phyloP scores from a whole-genome alignment of 2,329 filamentous ascomycete genomes.

The Aspergillus flavus region DNA sequence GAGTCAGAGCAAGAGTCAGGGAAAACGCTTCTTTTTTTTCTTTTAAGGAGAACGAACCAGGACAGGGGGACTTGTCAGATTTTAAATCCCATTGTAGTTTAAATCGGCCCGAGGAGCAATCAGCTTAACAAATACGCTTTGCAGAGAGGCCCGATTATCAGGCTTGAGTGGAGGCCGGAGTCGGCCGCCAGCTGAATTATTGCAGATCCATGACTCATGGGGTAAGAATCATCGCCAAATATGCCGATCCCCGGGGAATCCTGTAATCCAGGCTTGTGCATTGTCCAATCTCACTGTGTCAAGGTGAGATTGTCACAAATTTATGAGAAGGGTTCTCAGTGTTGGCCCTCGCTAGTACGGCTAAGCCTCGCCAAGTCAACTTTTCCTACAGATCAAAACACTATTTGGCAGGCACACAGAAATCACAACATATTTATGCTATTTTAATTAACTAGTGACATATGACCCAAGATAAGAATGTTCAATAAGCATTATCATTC shows the following conservation, averaged over 20 bases:
- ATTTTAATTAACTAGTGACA: background rate
- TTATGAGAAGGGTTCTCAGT: background rate
- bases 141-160: background rate
- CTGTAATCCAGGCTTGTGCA: background rate
- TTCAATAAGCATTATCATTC: background rate
- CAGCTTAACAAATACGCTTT: background rate
- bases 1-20: background rate
- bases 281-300: background rate
- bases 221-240: background rate
- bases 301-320: background rate
- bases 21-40: background rate
- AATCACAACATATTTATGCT: background rate
- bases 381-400: background rate
- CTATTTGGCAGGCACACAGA: background rate
- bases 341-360: background rate
- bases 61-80: background rate
- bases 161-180: background rate
- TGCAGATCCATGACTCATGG: slow-evolving; percentile 4
- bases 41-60: background rate
- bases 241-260: slow-evolving; percentile 2
- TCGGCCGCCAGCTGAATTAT: background rate
- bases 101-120: background rate
- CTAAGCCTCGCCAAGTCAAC: background rate
- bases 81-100: background rate
- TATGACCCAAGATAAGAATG: background rate